Evolutionary conservation across 1,139 yeast genomes (phyloP).

Genomic region (Blastobotrys ciferrii): DNA sequence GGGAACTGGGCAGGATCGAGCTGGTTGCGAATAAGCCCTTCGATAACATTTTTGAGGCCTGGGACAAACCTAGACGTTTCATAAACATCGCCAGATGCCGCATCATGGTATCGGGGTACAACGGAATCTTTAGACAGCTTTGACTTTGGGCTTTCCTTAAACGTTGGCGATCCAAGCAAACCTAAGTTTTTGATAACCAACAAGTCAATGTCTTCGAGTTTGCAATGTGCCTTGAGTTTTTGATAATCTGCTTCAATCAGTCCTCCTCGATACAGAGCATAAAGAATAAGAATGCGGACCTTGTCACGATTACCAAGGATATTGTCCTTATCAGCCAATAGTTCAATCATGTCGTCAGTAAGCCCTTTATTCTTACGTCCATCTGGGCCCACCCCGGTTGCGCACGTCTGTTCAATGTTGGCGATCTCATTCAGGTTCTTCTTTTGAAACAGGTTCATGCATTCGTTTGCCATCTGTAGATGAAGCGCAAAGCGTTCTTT

Average conservation of each 20-base stretch:
- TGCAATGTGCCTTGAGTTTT: constrained; percentile 70
- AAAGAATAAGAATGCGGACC: constrained; percentile 71
- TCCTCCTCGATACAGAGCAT: constrained; percentile 84
- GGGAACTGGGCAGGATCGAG: constrained; percentile 65
- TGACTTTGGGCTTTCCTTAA: constrained; percentile 48
- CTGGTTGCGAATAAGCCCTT: constrained; percentile 46
- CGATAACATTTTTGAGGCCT: constrained; percentile 60
- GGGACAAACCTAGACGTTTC: constrained; percentile 78
- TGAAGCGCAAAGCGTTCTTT: constrained; percentile 40
- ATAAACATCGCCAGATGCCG: constrained; percentile 61
- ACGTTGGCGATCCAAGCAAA: constrained; percentile 62
- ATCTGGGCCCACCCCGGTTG: constrained; percentile 69
- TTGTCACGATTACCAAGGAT: constrained; percentile 58
- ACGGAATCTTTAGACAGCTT: constrained; percentile 20
- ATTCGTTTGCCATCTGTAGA: constrained; percentile 41
- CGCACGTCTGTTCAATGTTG: constrained; percentile 58
- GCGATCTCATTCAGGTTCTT: constrained; percentile 35
- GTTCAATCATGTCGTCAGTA: constrained; percentile 62
- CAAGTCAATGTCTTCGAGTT: constrained; percentile 58
- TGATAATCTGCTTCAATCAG: constrained; percentile 68
- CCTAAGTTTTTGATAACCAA: constrained; percentile 64
- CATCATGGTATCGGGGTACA: constrained; percentile 16
- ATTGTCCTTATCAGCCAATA: constrained; percentile 51
- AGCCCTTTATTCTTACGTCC: constrained; percentile 64
- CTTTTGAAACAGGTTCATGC: constrained; percentile 38